Evolutionary conservation across 352 stramenopile genomes (phyloP).

Genomic region (Phytophthora europaea): DNA sequence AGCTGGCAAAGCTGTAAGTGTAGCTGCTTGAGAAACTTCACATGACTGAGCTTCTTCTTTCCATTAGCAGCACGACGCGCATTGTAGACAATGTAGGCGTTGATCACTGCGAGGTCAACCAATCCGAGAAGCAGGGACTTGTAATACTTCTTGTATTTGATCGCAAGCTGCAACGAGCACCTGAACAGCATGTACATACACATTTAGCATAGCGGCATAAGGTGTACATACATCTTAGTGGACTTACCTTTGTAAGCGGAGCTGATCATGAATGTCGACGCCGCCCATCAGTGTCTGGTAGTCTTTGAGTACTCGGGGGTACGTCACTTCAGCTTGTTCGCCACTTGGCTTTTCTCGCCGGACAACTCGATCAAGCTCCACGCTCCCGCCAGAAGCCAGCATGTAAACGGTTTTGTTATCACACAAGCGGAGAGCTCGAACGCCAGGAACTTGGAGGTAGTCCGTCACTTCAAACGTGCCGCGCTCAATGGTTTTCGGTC

Average conservation of each 20-base stretch:
- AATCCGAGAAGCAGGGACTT: slow-evolving; percentile 20
- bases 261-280: background rate
- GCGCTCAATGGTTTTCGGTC: background rate
- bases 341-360: background rate
- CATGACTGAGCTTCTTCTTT: background rate
- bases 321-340: background rate
- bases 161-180: slow-evolving; percentile 21
- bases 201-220: background rate
- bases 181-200: slow-evolving; percentile 19
- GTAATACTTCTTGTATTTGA: slow-evolving; percentile 30
- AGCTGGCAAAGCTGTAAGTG: slow-evolving; percentile 8
- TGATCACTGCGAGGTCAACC: slow-evolving; percentile 20
- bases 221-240: background rate
- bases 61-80: background rate
- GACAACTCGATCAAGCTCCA: slow-evolving; percentile 12
- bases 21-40: background rate
- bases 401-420: slow-evolving; percentile 15
- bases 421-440: background rate
- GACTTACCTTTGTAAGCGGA: slow-evolving; percentile 1
- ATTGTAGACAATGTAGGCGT: slow-evolving; percentile 21
- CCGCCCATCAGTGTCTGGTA: background rate
- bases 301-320: background rate
- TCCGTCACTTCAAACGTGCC: background rate
- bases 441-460: background rate
- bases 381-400: slow-evolving; percentile 6